phyloP scores from a whole-genome alignment of 768 basidiomycete species.

The Rhodotorula taiwanensis region DNA sequence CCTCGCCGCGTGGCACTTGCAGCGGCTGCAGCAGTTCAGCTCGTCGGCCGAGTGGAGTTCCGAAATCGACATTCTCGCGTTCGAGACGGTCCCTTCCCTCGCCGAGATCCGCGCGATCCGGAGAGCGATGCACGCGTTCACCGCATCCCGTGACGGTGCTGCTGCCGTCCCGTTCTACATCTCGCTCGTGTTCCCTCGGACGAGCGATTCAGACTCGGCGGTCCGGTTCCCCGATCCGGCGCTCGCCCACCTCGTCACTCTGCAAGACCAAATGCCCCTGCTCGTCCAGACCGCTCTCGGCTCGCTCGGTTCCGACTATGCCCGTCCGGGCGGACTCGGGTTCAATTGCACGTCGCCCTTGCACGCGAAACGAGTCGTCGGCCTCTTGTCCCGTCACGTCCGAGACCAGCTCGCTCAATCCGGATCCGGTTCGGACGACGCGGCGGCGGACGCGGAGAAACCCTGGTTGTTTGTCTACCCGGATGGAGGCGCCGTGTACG shows the following conservation, averaged over 20 bases:
- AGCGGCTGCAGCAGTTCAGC: conserved; percentile 42
- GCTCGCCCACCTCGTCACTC: not conserved
- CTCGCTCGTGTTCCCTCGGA: conserved; percentile 41
- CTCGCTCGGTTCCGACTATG: not conserved
- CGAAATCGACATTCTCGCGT: conserved; percentile 42
- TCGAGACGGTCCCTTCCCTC: conserved; percentile 46
- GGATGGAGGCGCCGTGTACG: conserved; percentile 46
- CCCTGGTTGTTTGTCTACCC: conserved; percentile 44
- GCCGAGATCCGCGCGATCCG: conserved; percentile 44
- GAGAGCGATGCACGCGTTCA: conserved; percentile 40
- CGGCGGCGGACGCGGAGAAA: not conserved
- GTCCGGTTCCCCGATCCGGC: conserved; percentile 35
- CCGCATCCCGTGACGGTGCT: not conserved
- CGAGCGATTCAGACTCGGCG: not conserved
- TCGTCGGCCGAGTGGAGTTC: conserved; percentile 8
- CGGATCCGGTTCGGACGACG: no score
- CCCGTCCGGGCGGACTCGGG: conserved; percentile 40
- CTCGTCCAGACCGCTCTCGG: conserved; percentile 28
- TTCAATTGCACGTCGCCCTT: conserved; percentile 46
- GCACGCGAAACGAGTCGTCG: conserved; percentile 34
- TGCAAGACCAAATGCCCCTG: not conserved
- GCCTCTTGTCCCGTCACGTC: conserved; percentile 26
- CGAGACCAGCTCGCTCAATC: not conserved
- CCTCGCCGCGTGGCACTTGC: conserved; percentile 44
- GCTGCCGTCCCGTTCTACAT: conserved; percentile 40